phyloP scores from a whole-genome alignment of 148 eudicot species.

The Spergularia bocconei region DNA sequence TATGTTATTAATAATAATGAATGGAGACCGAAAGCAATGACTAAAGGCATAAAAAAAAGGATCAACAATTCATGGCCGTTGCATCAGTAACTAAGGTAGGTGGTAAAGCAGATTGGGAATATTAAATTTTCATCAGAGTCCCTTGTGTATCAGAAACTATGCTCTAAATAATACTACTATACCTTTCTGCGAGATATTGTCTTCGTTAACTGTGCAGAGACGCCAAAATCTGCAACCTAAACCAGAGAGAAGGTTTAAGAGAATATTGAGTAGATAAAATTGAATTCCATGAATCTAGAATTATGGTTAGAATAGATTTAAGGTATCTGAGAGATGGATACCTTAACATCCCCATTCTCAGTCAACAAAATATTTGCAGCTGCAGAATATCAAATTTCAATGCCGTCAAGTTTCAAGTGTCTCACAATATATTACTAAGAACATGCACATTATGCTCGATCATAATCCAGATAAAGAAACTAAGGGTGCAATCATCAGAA shows the following conservation, averaged over 20 bases:
- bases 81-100: background rate
- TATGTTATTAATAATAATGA: background rate
- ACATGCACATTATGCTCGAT: background rate
- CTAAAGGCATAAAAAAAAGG: background rate
- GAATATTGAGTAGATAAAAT: background rate
- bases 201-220: constrained; percentile 90
- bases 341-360: constrained; percentile 98
- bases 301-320: background rate
- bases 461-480: no score
- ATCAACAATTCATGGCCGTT: background rate
- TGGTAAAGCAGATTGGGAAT: background rate
- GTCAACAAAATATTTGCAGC: constrained; percentile 95
- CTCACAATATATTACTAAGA: constrained; percentile 15
- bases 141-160: constrained; percentile 8
- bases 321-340: constrained; percentile 20
- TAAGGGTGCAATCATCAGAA: background rate
- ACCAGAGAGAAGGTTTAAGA: constrained; percentile 20
- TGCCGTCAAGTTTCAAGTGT: constrained; percentile 12
- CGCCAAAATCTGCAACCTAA: constrained; percentile 98
- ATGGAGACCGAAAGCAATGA: no score
- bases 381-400: constrained; percentile 38
- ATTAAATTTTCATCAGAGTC: background rate
- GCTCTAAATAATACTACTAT: constrained; percentile 11
- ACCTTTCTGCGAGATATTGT: constrained; percentile 98
- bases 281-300: background rate